Base-by-base conservation (phyloP, 768 basidiomycete species). In the Solioccasus polychromus region DNA sequence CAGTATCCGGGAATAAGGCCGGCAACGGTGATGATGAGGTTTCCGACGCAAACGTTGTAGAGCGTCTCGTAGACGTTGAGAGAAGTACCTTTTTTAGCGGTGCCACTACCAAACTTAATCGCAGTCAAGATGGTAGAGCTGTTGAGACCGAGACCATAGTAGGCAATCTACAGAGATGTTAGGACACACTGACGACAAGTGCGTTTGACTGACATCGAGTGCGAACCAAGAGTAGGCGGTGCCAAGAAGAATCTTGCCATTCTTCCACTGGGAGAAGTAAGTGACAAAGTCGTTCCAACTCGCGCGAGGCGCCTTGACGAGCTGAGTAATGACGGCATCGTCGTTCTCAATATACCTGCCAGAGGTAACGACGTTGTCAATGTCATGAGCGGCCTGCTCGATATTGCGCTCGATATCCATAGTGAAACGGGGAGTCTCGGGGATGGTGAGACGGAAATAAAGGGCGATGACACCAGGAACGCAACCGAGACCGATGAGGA, bases 371-470 rank as follows among this genome's bases (percentile, higher is more conserved):
- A 89, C 86, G 36, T 75, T 73, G 47, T 84, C 75, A 51, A 92
- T 87, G 56, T 93, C 92, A 24, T 74, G 68, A 1, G 80, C 45
- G 7, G 90, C 92, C 60, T 85, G 87, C 31, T 77, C 71, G 35
- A 94, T 70, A 64, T 93, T 92, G 38, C 76, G 74, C 66, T 92
- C 89, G 48, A 94, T n/a, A n/a, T n/a, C n/a, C n/a, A n/a, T n/a
- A n/a, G n/a, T n/a, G n/a, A n/a, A n/a, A n/a, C n/a, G n/a, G 22
- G 92, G 92, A 1, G 91, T 93, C 64, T 93, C 91, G 3, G 92
- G 89, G 58, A 94, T 92, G 20, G 91, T 92, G 26, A 93, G 77
- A 62, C 92, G 88, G 85, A 89, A 93, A 73, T 92, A 93, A 40
- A 93, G 80, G 17, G 89, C 91, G 45, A 92, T 60, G 32, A 73